Evolutionary conservation across 2,329 filamentous ascomycete genomes (phyloP).

Genomic region (Beauveria bassiana): DNA sequence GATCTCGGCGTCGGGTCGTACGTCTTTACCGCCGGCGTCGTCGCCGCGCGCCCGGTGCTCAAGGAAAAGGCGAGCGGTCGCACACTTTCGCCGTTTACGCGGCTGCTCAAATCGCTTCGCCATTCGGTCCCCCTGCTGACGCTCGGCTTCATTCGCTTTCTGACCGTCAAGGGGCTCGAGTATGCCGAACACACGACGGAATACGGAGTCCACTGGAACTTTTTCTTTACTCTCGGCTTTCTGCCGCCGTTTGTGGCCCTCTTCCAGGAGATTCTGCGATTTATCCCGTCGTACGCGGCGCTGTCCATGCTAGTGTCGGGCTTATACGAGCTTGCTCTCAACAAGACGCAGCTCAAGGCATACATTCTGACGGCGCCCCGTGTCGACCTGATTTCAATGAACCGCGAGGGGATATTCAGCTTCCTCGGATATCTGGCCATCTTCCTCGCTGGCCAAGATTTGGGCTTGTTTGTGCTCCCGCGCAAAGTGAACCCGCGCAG

Average conservation of each 20-base stretch:
- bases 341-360: conserved; percentile 68
- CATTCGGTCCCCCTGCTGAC: conserved; percentile 77
- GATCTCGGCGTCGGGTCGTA: conserved; percentile 96
- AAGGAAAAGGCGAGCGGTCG: conserved; percentile 54
- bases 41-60: conserved; percentile 76
- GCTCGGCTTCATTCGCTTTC: conserved; percentile 71
- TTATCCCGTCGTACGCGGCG: conserved; percentile 69
- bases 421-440: conserved; percentile 92
- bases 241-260: conserved; percentile 83
- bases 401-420: conserved; percentile 91
- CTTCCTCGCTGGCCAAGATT: conserved; percentile 81
- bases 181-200: conserved; percentile 97
- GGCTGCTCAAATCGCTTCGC: conserved; percentile 60
- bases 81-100: conserved; percentile 40
- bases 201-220: conserved; percentile 99
- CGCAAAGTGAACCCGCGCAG: conserved; percentile 38
- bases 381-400: conserved; percentile 73
- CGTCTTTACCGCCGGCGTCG: conserved; percentile 86
- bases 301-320: conserved; percentile 63
- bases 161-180: conserved; percentile 87
- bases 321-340: conserved; percentile 67
- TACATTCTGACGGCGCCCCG: conserved; percentile 80
- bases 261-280: conserved; percentile 62
- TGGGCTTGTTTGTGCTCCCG: conserved; percentile 73
- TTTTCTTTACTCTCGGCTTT: conserved; percentile 92